These are phyloP conservation scores for Acanthamoeba royreba DNA, from an alignment of 208 protist genomes.

Conservation along the genomic window DNA sequence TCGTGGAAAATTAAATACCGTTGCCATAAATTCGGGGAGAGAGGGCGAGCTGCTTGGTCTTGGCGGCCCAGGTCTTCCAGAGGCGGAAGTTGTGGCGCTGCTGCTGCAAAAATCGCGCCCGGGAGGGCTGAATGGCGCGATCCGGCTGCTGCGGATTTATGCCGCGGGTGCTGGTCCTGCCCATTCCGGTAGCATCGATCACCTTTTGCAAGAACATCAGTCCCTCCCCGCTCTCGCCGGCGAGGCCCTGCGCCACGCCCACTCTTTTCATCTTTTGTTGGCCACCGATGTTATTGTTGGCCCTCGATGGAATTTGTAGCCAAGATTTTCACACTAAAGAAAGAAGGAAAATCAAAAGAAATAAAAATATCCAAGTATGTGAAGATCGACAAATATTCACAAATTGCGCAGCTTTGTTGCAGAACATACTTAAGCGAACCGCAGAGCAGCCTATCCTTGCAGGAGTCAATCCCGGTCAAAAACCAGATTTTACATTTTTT, in stretches of 20 bases:
- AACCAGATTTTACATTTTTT: too few species aligned
- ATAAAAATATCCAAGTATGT: too few species aligned
- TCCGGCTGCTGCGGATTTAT: background rate
- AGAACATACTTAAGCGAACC: too few species aligned
- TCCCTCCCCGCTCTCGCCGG: background rate
- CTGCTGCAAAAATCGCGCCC: background rate
- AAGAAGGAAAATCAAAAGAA: too few species aligned
- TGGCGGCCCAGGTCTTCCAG: background rate
- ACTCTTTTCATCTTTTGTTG: background rate
- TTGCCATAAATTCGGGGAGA: background rate
- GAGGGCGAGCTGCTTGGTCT: conserved; percentile 3
- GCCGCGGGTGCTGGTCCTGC: background rate
- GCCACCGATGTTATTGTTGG: too few species aligned
- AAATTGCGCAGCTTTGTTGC: too few species aligned
- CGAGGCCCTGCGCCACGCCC: background rate
- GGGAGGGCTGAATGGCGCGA: background rate
- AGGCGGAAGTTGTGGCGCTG: background rate
- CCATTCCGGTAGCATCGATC: background rate
- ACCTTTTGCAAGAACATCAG: background rate
- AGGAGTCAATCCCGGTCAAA: too few species aligned
- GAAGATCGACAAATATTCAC: too few species aligned
- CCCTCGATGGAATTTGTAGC: too few species aligned
- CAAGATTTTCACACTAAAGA: too few species aligned
- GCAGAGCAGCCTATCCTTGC: too few species aligned
- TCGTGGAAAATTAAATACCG: background rate